Evolutionary conservation across 805 yeast species (phyloP).

Genomic region (Teunomyces stri): DNA sequence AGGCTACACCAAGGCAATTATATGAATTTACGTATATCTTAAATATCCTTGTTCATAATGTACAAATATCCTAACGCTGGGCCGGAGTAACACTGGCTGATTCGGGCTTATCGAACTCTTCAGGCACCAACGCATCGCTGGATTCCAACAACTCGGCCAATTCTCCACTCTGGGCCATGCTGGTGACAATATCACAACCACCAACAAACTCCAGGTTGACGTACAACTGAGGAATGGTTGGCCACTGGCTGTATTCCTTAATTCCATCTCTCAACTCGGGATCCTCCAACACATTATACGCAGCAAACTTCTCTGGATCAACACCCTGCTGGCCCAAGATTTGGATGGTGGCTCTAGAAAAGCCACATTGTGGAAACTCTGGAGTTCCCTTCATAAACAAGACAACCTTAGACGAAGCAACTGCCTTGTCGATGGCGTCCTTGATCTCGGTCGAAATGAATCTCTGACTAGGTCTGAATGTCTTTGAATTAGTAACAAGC

Average conservation of each 20-base stretch:
- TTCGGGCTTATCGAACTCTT: constrained; percentile 51
- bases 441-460: constrained; percentile 74
- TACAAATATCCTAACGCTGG: constrained; percentile 8
- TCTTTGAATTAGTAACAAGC: background rate
- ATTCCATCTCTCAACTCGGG: constrained; percentile 91
- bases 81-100: constrained; percentile 36
- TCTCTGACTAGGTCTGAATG: constrained; percentile 22
- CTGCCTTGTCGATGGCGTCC: constrained; percentile 82
- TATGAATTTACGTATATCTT: background rate
- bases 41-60: background rate
- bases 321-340: constrained; percentile 95
- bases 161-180: constrained; percentile 92
- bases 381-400: constrained; percentile 99
- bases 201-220: constrained; percentile 91
- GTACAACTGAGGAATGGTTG: constrained; percentile 95
- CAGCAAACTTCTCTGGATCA: constrained; percentile 94
- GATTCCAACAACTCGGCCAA: constrained; percentile 78
- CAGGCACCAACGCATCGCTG: constrained; percentile 76
- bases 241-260: constrained; percentile 96
- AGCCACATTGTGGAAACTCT: constrained; percentile 96
- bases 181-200: constrained; percentile 92
- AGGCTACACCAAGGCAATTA: background rate
- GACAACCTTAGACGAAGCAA: constrained; percentile 88
- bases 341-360: constrained; percentile 91
- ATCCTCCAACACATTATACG: constrained; percentile 94